phyloP scores from a whole-genome alignment of 2,329 filamentous ascomycete genomes.

The Colletotrichum aenigma region DNA sequence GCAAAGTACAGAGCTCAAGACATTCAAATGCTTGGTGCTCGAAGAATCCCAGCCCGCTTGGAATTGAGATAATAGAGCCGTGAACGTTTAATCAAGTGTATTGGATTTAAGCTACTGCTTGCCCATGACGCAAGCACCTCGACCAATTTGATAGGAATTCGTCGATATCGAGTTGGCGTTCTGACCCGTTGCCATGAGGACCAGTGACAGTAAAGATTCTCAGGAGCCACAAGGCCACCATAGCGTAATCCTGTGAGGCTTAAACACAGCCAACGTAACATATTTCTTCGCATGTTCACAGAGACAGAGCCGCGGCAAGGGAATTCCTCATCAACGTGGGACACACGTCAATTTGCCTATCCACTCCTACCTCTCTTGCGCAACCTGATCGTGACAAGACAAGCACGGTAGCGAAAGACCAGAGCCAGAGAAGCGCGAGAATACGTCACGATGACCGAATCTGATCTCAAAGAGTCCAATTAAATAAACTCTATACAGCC shows the following conservation, averaged over 20 bases:
- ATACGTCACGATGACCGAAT: not conserved
- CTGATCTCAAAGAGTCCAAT: not conserved
- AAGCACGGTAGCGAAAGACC: not conserved
- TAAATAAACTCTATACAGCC: not conserved
- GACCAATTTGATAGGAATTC: not conserved
- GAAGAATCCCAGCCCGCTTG: not conserved
- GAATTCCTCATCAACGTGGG: not conserved
- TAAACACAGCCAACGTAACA: not conserved
- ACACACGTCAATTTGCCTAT: not conserved
- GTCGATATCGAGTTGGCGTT: not conserved
- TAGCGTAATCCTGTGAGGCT: not conserved
- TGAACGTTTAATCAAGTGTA: not conserved
- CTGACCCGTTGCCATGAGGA: not conserved
- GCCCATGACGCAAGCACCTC: not conserved
- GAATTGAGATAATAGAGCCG: not conserved
- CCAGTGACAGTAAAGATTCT: not conserved
- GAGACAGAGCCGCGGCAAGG: not conserved
- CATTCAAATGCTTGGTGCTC: not conserved
- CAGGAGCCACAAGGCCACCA: not conserved
- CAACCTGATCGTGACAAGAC: not conserved
- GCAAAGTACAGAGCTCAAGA: not conserved
- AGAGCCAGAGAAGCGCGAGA: not conserved
- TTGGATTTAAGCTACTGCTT: too few relatives aligned
- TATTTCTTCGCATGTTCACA: not conserved
- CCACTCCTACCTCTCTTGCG: not conserved